Conservation (phyloP, 345 rosid species). For the Euphorbia lathyris region DNA sequence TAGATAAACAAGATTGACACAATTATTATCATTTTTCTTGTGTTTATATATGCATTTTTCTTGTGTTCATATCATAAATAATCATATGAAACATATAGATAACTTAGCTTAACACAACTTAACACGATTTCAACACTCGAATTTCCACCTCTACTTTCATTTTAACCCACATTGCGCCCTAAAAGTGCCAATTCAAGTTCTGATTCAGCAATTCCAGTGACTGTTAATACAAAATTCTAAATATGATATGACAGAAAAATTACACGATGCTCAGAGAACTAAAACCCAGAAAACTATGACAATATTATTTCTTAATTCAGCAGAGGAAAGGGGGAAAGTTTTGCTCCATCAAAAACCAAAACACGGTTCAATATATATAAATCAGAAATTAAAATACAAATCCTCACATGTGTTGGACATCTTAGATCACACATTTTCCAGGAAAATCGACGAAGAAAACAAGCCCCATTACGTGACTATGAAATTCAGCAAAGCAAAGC, state of each 20-base stretch:
- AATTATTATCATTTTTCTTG: too few relatives aligned
- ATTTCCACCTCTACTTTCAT: too few relatives aligned
- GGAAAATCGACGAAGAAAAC: not conserved
- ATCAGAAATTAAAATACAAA: not conserved
- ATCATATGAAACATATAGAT: too few relatives aligned
- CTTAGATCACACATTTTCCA: conserved; percentile 13
- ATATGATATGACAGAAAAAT: not conserved
- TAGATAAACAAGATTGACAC: too few relatives aligned
- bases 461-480: not conserved
- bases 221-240: not conserved
- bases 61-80: too few relatives aligned
- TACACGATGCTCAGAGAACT: not conserved
- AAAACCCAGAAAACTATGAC: not conserved
- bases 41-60: too few relatives aligned
- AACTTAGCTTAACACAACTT: too few relatives aligned
- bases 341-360: not conserved
- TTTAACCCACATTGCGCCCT: not conserved
- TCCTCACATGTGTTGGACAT: conserved; percentile 3
- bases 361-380: not conserved
- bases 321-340: not conserved
- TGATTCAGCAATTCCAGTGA: not conserved
- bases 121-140: too few relatives aligned
- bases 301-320: not conserved
- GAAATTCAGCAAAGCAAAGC: not conserved
- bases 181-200: not conserved